Percentiles rank a stretch among this genome's conserved stretches.
phyloP scores from a whole-genome alignment of 305 asterid species.

The Ajuga reptans region DNA sequence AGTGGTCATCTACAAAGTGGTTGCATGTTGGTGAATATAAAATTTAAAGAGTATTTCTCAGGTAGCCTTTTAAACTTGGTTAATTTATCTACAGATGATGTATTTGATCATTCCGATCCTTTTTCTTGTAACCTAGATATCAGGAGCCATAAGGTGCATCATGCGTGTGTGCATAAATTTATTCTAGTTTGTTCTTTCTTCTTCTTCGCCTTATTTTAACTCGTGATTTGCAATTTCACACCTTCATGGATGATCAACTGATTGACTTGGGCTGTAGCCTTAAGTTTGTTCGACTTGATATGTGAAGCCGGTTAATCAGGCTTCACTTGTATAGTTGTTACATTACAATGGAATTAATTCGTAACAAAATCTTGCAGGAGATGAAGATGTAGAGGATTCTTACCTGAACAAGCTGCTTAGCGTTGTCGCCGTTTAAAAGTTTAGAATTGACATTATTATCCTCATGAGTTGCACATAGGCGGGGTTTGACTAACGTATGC shows the following conservation, averaged over 20 bases:
- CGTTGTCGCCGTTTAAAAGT: background rate
- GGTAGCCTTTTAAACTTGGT: constrained; percentile 16
- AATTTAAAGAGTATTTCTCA: constrained; percentile 16
- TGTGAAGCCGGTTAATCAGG: background rate
- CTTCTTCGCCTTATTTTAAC: background rate
- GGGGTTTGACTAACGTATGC: constrained; percentile 6
- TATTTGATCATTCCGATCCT: background rate
- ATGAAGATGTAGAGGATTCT: constrained; percentile 4
- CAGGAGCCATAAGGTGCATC: background rate
- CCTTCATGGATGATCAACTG: background rate
- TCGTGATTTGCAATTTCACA: background rate
- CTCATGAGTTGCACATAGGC: background rate
- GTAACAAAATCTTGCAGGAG: constrained; percentile 19
- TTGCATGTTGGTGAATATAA: constrained; percentile 43
- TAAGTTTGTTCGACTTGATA: background rate
- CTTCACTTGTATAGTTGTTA: background rate
- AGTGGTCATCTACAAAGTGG: constrained; percentile 58
- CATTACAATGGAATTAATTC: background rate
- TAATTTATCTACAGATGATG: background rate
- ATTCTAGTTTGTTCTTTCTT: background rate
- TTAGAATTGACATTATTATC: constrained; percentile 14
- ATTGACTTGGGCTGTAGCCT: background rate
- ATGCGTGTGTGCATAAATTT: background rate
- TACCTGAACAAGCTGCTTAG: background rate
- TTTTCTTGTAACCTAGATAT: background rate